phyloP scores from a whole-genome alignment of 345 rosid species.

The Brassica cretica region DNA sequence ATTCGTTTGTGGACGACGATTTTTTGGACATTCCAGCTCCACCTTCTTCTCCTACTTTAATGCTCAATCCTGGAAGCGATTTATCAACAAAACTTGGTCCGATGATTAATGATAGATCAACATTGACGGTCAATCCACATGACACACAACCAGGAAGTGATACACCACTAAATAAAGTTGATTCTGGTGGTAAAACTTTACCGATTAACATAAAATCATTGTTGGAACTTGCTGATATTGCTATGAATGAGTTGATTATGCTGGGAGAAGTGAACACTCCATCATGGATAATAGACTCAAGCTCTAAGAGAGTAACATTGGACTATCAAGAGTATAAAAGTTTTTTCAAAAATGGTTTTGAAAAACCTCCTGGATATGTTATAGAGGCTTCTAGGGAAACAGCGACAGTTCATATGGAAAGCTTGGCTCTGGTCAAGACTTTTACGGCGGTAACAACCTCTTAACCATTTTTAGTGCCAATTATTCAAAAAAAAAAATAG shows the following conservation, averaged over 20 bases:
- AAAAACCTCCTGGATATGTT: slow-evolving; percentile 38
- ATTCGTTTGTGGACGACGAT: background rate
- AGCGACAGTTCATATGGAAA: slow-evolving; percentile 41
- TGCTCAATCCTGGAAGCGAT: background rate
- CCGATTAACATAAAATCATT: background rate
- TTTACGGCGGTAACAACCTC: slow-evolving; percentile 55
- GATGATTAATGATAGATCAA: background rate
- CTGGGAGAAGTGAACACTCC: slow-evolving; percentile 46
- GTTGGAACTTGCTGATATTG: slow-evolving; percentile 47
- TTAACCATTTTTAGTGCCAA: background rate
- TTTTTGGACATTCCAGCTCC: background rate
- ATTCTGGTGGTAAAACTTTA: slow-evolving; percentile 21
- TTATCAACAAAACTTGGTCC: slow-evolving; percentile 16
- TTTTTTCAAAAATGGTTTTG: slow-evolving; percentile 35
- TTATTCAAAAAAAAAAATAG: background rate
- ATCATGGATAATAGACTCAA: slow-evolving; percentile 48
- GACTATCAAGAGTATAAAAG: slow-evolving; percentile 52
- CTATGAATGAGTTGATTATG: slow-evolving; percentile 58
- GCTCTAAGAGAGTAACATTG: slow-evolving; percentile 45
- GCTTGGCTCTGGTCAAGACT: slow-evolving; percentile 51
- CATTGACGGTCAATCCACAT: slow-evolving; percentile 29
- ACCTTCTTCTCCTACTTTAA: background rate
- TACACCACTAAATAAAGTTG: background rate
- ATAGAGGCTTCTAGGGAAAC: slow-evolving; percentile 59
- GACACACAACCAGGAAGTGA: slow-evolving; percentile 1